These are phyloP conservation scores for Thermochaetoides dissita DNA, from an alignment of 2,329 filamentous ascomycete genomes.

Conservation along the genomic window DNA sequence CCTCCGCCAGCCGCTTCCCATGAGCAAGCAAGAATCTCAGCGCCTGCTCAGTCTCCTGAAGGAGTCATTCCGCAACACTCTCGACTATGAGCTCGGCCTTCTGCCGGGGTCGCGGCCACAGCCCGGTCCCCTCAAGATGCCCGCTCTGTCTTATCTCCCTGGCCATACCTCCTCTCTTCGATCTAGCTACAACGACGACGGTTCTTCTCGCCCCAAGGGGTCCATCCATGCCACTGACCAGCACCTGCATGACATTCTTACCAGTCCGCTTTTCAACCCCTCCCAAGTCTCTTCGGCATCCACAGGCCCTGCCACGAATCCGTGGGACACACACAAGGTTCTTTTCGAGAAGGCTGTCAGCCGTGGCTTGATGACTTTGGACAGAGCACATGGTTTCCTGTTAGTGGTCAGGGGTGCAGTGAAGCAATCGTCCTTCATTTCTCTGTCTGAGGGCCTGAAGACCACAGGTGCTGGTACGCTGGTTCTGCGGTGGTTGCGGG, in stretches of 20 bases:
- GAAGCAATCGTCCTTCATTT: conserved; percentile 20
- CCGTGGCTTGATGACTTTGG: conserved; percentile 40
- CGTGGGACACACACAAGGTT: conserved; percentile 31
- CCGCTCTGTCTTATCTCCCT: conserved; percentile 6
- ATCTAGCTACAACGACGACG: neutral
- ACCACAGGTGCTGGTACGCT: conserved; percentile 31
- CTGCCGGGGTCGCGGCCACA: neutral
- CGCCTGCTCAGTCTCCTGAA: conserved; percentile 43
- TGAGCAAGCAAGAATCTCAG: conserved; percentile 36
- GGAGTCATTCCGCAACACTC: conserved; percentile 40
- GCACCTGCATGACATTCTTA: conserved; percentile 42
- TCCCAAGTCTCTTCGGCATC: conserved; percentile 17
- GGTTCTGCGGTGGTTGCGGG: conserved; percentile 40
- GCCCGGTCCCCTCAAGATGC: neutral
- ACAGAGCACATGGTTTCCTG: conserved; percentile 40
- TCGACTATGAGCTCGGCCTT: conserved; percentile 44
- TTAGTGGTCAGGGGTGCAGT: conserved; percentile 32
- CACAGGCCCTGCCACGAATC: conserved; percentile 2
- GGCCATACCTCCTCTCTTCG: conserved; percentile 1
- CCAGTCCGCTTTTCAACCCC: conserved; percentile 40
- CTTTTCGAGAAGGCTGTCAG: conserved; percentile 43
- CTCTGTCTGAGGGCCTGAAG: conserved; percentile 22
- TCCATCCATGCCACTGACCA: conserved; percentile 28
- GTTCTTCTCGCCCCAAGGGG: no score
- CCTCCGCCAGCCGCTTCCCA: conserved; percentile 38